Base-by-base conservation (phyloP, 345 rosid genomes). In the Streptanthus diversifolius region DNA sequence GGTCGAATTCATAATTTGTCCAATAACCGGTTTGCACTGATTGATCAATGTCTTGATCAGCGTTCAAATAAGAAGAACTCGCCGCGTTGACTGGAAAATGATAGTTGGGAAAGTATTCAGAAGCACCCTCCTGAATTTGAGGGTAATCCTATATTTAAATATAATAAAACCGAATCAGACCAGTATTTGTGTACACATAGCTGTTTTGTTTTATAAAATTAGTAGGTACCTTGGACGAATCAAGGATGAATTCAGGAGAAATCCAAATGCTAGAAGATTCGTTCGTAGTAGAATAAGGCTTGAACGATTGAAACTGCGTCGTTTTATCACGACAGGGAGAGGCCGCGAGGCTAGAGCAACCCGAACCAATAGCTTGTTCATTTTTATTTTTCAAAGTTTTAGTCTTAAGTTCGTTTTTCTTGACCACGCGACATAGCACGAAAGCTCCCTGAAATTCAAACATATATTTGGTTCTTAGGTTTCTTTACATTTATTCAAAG, bases 161-260 rank as follows among this genome's bases (percentile, higher is more conserved):
- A 29, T 25, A 19, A 19, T 8, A 73, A 44, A 27, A 55, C 56
- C 40, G 24, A 32, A 55, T 64, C 4, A 73, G 54, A 29, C 25
- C 24, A 32, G 1, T 17, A 5, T 22, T 4, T 8, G 22, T 21
- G 14, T 67, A 7, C 21, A 39, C 55, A 48, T 68, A 57, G 56
- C 5, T 11, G 10, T 32, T 29, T 47, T 39, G 32, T 44, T 59
- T 66, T 37, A 67, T 13, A 41, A 41, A 51, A 24, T 2, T 10
- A 58, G 29, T 51, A 37, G 0, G 8, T 76, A 89, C 95, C 93
- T 87, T 93, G 19, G 97, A 87, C 29, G 98, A 87, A 70, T 90
- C 95, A 61, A 90, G 90, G 68, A 93, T 86, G 32, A 84, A 76
- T 36, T 87, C 96, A 63, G 90, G 90, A 14, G 92, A 87, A 69